Percentiles rank a stretch among this genome's conserved stretches.
These are phyloP conservation scores for Wickerhamiella parazyma DNA, from an alignment of 805 yeast genomes.

Conservation along the genomic window DNA sequence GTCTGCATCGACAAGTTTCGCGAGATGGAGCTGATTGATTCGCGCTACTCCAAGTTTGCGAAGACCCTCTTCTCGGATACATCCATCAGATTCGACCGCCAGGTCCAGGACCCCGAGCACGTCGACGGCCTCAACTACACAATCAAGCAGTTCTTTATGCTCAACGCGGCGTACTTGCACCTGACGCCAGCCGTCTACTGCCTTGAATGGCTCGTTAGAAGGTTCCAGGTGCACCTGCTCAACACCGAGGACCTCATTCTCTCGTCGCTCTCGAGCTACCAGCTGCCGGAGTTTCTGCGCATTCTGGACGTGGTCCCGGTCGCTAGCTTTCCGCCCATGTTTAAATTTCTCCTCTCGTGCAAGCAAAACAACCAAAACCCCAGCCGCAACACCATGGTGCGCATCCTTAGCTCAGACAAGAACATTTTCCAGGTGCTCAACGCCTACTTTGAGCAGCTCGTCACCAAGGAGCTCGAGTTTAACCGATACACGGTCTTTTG, in stretches of 20 bases:
- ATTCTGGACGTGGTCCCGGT: constrained; percentile 57
- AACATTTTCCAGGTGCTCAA: constrained; percentile 57
- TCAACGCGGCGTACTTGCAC: constrained; percentile 65
- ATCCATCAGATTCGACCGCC: constrained; percentile 65
- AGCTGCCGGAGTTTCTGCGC: constrained; percentile 58
- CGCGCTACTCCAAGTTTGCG: constrained; percentile 58
- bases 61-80: constrained; percentile 71
- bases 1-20: constrained; percentile 63
- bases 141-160: constrained; percentile 55
- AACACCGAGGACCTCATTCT: constrained; percentile 62
- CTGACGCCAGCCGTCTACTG: constrained; percentile 67
- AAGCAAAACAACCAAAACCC: constrained; percentile 54
- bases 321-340: constrained; percentile 53
- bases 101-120: constrained; percentile 67
- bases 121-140: constrained; percentile 61
- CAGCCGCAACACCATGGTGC: constrained; percentile 52
- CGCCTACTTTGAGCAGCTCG: constrained; percentile 36
- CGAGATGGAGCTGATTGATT: constrained; percentile 57
- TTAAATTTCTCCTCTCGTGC: constrained; percentile 55
- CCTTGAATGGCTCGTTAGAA: constrained; percentile 87
- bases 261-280: constrained; percentile 69
- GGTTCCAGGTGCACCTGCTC: constrained; percentile 70
- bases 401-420: constrained; percentile 52
- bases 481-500: constrained; percentile 66
- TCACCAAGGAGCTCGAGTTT: constrained; percentile 44